A percentile compares a stretch with the other conserved stretches of the same genome.
phyloP scores from a whole-genome alignment of 805 yeast species.

The Vanderwaltozyma tropicalis region DNA sequence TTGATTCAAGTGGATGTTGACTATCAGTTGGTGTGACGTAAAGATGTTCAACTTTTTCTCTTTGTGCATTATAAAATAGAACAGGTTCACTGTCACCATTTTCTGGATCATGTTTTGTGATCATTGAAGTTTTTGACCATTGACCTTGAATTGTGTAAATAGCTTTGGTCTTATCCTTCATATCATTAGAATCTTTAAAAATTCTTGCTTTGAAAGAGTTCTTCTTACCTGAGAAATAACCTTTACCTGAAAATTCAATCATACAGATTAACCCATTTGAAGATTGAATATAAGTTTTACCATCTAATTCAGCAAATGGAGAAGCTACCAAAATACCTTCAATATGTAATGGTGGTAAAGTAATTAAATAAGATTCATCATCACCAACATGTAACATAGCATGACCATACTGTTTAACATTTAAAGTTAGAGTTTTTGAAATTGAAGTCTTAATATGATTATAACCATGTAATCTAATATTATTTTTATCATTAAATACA shows the following conservation, averaged over 20 bases:
- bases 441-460: slow-evolving; percentile 81
- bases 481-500: slow-evolving; percentile 59
- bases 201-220: slow-evolving; percentile 84
- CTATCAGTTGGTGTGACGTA: slow-evolving; percentile 70
- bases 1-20: slow-evolving; percentile 72
- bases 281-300: slow-evolving; percentile 73
- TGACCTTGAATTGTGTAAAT: slow-evolving; percentile 78
- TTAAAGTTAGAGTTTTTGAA: slow-evolving; percentile 61
- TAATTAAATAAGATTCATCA: slow-evolving; percentile 60
- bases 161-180: slow-evolving; percentile 49
- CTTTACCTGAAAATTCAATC: slow-evolving; percentile 82
- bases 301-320: slow-evolving; percentile 92
- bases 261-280: slow-evolving; percentile 65
- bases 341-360: slow-evolving; percentile 91
- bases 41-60: slow-evolving; percentile 42
- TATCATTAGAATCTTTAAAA: slow-evolving; percentile 41
- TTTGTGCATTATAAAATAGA: slow-evolving; percentile 51
- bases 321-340: slow-evolving; percentile 87
- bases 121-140: slow-evolving; percentile 75
- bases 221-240: slow-evolving; percentile 92
- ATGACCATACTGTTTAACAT: slow-evolving; percentile 88
- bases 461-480: slow-evolving; percentile 72
- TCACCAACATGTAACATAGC: slow-evolving; percentile 55
- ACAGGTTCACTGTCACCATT: background rate
- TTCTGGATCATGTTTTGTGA: slow-evolving; percentile 42